Evolutionary conservation across 2,329 filamentous ascomycete genomes (phyloP).

Genomic region (Aspergillus tamarii): DNA sequence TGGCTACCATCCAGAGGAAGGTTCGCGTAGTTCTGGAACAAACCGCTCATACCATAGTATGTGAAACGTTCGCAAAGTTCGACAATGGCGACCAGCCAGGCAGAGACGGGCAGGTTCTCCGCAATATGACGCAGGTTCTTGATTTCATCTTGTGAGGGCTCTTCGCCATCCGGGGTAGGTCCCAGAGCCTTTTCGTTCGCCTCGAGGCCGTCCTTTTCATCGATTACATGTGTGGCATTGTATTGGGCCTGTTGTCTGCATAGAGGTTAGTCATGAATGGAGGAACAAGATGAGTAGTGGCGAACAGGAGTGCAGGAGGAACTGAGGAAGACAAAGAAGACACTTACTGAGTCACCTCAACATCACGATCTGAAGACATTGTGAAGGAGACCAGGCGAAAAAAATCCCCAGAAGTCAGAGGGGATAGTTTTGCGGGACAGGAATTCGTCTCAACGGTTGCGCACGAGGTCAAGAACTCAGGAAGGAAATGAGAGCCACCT

Average conservation of each 20-base stretch:
- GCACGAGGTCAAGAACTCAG: constrained; percentile 14
- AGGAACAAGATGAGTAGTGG: background rate
- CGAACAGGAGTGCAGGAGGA: background rate
- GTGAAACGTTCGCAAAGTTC: constrained; percentile 63
- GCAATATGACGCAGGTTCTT: constrained; percentile 55
- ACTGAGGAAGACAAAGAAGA: background rate
- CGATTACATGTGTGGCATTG: constrained; percentile 21
- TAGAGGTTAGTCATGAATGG: constrained; percentile 1
- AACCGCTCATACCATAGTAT: constrained; percentile 58
- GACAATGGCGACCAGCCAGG: constrained; percentile 60
- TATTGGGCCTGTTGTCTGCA: constrained; percentile 24
- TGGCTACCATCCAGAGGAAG: constrained; percentile 43
- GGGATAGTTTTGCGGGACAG: constrained; percentile 8
- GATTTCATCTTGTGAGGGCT: constrained; percentile 58
- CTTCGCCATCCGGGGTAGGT: constrained; percentile 51
- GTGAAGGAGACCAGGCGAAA: constrained; percentile 16
- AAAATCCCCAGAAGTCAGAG: constrained; percentile 6
- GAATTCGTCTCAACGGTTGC: constrained; percentile 16
- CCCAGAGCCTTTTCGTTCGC: constrained; percentile 36
- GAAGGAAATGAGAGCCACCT: constrained; percentile 23
- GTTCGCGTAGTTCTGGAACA: constrained; percentile 61
- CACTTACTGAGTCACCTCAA: constrained; percentile 33
- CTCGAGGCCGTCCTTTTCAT: constrained; percentile 30
- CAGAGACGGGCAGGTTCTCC: constrained; percentile 58
- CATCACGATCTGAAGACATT: constrained; percentile 35